These are phyloP conservation scores for Entelexis paramagnoliae DNA, from an alignment of 1,139 yeast species.

Conservation along the genomic window DNA sequence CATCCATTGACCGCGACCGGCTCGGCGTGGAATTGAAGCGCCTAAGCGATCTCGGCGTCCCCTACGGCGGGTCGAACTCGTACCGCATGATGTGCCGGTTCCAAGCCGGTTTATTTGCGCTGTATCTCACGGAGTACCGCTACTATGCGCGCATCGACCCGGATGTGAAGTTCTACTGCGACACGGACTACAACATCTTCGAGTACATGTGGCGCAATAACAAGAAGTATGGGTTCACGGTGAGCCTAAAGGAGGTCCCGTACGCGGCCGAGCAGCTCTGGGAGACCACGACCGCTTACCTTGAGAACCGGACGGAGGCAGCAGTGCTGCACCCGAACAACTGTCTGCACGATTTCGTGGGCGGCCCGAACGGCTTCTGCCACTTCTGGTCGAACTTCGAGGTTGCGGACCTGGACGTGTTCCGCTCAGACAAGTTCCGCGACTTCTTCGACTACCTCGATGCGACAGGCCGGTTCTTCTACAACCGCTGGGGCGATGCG, in stretches of 20 bases:
- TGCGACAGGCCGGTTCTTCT: conserved; percentile 63
- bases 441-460: conserved; percentile 58
- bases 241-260: conserved; percentile 27
- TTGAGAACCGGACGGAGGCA: conserved; percentile 50
- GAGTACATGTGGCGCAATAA: conserved; percentile 57
- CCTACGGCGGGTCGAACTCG: conserved; percentile 70
- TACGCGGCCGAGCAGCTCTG: conserved; percentile 10
- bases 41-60: conserved; percentile 71
- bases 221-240: conserved; percentile 77
- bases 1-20: conserved; percentile 31
- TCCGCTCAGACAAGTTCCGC: conserved; percentile 51
- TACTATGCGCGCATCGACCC: conserved; percentile 98
- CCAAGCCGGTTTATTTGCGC: conserved; percentile 69
- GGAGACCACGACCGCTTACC: conserved; percentile 45
- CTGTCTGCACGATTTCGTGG: conserved; percentile 49
- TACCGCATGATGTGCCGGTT: conserved; percentile 66
- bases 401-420: conserved; percentile 70
- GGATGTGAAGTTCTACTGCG: conserved; percentile 78
- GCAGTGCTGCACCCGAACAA: conserved; percentile 51
- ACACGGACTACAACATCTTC: conserved; percentile 86
- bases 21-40: conserved; percentile 47
- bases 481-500: conserved; percentile 89
- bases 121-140: conserved; percentile 52
- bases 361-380: conserved; percentile 52
- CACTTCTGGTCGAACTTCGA: conserved; percentile 87